Evolutionary conservation across 2,329 filamentous ascomycete genomes (phyloP), one percentile per base, ranked within the genome.

Genomic region (Cercospora sesami): DNA sequence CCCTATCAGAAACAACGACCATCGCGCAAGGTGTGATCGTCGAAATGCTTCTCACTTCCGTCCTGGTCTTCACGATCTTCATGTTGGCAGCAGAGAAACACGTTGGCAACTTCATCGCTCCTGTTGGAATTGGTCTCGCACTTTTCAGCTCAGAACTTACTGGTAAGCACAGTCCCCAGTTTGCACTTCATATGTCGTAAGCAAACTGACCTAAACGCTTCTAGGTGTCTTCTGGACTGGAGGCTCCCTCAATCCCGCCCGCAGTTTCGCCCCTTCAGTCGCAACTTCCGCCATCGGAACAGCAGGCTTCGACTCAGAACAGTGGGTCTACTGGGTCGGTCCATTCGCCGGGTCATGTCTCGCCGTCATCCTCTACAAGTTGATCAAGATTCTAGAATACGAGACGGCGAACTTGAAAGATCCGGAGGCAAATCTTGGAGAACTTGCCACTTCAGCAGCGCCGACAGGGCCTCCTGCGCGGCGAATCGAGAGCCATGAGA

Each of bases 321-420:
- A 85, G 72, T 85, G 83, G 82, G 82, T 85, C 65, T 85, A 85
- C 75, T 85, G 83, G 83, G 67, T 84, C 51, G 83, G 83, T 0
- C 83, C 83, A 3, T 68, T 79, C 6, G 76, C 84, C 4, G 83
- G 83, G n/a, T 75, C 82, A 1, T 63, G 83, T 16, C 66, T 84
- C 1, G 82, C 83, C 9, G 82, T 83, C 2, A 68, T 78, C 18
- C 83, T 85, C 71, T 85, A 85, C 73, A 80, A 80, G 31, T 73
- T 84, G 66, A 79, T 85, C 75, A 85, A 84, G 73, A 65, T 78
- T 14, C 77, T 84, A 26, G 82, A 84, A 71, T 85, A 84, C 72
- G 82, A 85, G 74, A 83, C 82, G 7, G 82, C 82, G 42, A 84
- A 83, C 68, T 81, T 82, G 1, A 80, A 79, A 45, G 57, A 64